Base-by-base conservation (phyloP, 805 yeast species). In the Nakazawaea holstii region DNA sequence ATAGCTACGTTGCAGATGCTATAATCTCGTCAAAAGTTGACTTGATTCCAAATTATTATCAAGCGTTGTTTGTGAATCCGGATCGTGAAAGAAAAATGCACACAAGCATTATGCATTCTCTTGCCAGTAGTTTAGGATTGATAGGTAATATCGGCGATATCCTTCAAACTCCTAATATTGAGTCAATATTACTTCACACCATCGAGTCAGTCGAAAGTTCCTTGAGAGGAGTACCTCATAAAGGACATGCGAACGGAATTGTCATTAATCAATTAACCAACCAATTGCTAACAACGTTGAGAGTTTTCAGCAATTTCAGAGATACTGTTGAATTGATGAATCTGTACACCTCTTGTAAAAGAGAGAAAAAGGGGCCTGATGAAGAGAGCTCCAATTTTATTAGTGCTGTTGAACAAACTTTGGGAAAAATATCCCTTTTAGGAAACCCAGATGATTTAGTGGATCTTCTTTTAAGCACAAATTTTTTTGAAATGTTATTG, bases 121-220 rank as follows among this genome's bases (percentile, higher is more conserved):
- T 47, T 29, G 46, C 45, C 28, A 41, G 46, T 29, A 41, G 41
- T 20, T 39, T 47, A 39, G 35, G 41, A 3, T 31, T 43, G n/a
- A 43, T 48, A 8, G 28, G 41, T 28, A 29, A 32, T n/a, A 31
- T 48, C 5, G 43, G 44, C 14, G 43, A 48, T 28, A 35, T 48
- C 2, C 39, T 48, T 36, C 40, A 43, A n/a, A 41, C 38, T 10
- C 46, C 46, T 8, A 47, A 39, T n/a, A 28, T 38, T 15, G 43
- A 37, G 14, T 14, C 24, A 7, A 39, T 48, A 52, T 64, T 87
- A 13, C 69, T 79, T 1, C 77, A 76, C 53, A 79, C 87, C 0
- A 74, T 86, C 17, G 78, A 79, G 46, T 76, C 87, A 2, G 62
- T 77, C 7, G 96, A 88, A 55, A 77, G 87, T 10, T 66, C 84